A percentile compares a stretch with the other conserved stretches of the same genome.
These are phyloP conservation scores for Penicillium psychrosexuale DNA, from an alignment of 2,329 filamentous ascomycete genomes.

Conservation along the genomic window DNA sequence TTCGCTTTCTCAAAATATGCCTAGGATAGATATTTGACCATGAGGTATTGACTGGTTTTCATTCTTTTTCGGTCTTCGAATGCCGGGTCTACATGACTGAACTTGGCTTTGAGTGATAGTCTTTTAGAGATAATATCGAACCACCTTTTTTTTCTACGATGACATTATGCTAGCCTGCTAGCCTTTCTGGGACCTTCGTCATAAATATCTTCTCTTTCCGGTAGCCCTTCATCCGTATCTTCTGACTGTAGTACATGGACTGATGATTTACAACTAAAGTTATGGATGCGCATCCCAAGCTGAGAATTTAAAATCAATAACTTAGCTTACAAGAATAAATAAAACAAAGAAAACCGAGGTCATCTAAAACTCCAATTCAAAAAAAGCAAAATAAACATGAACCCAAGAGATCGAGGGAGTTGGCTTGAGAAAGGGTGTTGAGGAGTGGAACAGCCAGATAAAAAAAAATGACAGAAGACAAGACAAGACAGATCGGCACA, in stretches of 20 bases:
- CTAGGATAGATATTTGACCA: neutral
- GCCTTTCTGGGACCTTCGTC: neutral
- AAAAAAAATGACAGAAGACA: constrained; percentile 1
- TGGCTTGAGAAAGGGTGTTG: neutral
- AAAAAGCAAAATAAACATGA: neutral
- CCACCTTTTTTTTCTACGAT: neutral
- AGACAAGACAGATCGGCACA: neutral
- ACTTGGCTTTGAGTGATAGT: neutral
- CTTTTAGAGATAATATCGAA: constrained; percentile 3
- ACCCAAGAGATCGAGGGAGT: neutral
- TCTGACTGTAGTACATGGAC: neutral
- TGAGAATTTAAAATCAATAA: neutral
- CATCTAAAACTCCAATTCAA: constrained; percentile 10
- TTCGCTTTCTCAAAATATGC: neutral
- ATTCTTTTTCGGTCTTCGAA: neutral
- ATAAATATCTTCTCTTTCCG: no score
- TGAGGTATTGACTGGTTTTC: neutral
- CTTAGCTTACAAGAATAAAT: constrained; percentile 7
- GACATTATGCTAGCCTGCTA: neutral
- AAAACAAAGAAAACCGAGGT: neutral
- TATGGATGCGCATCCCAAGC: neutral
- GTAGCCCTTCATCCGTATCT: neutral
- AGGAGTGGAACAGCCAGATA: constrained; percentile 8
- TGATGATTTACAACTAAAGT: neutral
- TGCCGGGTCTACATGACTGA: neutral